Base-by-base conservation (phyloP, 2,329 filamentous ascomycete genomes). In the Hymenoscyphus repandus region DNA sequence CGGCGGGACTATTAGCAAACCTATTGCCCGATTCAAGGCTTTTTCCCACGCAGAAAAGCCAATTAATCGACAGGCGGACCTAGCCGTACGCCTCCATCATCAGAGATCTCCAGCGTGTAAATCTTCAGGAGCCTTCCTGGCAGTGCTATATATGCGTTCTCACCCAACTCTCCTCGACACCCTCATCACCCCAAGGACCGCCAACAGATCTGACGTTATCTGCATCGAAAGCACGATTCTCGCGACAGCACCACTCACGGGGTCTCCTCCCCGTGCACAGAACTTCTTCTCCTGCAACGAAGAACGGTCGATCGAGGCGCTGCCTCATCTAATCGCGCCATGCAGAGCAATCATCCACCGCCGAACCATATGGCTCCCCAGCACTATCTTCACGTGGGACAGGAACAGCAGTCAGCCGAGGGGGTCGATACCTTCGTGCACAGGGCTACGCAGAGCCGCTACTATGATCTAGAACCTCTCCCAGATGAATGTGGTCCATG, bases 191-290 rank as follows among this genome's bases (percentile, higher is more conserved):
- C 22, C 37, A 20, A 13, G 13, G 22, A 32, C 30, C 18, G 17
- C 45, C 45, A 32, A n/a, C 37, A 38, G 22, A 38, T 41, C 38
- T 49, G 38, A 36, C 46, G 46, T 42, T 49, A 49, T 49, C 46
- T 49, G 46, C 46, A 49, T 10, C 46, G 15, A 49, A 43, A 49
- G 38, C 46, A 49, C 46, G 46, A 49, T 33, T 42, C 31, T 20
- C 12, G 17, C 30, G 10, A 15, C 15, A 9, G 15, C 22, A 42
- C 38, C 38, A 43, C 36, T 37, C 46, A 43, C 30, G 27, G 38
- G 39, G 33, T 11, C 12, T 17, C 13, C 18, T 13, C 37, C 45
- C 37, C 45, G 44, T 46, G 44, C 44, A 46, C 22, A 32, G n/a
- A 44, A 18, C 15, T 13, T 20, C 36, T 22, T 22, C 11, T 37